Evolutionary conservation across 345 rosid species (phyloP), one percentile per base, ranked within the genome.

Genomic region (Pseudoturritis turrita): DNA sequence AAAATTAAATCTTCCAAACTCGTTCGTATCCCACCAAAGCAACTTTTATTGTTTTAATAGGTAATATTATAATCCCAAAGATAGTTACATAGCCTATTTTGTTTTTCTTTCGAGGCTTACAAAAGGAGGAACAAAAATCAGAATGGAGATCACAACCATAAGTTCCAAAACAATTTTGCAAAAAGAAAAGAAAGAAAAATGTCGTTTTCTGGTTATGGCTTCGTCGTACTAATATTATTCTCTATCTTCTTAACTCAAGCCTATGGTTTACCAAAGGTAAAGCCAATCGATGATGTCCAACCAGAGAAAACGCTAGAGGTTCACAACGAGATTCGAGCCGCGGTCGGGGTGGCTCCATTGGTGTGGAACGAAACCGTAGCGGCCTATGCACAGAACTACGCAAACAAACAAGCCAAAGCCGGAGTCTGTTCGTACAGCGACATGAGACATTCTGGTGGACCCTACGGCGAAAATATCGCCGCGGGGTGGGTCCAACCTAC

Each of bases 391-490:
- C 81, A 47, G 11, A 36, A 40, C 33, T 87, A 74, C 5, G 84
- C 85, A 0, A 54, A 58, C 18, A 4, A 55, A 14, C 66, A 26
- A 44, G 59, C 72, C 41, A 57, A 57, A 65, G 72, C 59, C 37
- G 71, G 21, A 33, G 55, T 8, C 68, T 86, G 88, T 76, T n/a
- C n/a, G 0, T 71, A 50, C 50, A 10, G 7, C 10, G 25, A 35
- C 0, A 68, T 80, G 4, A 68, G 31, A 19, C 85, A 86, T 56
- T 86, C 91, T 3, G 45, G 57, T 3, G 88, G 89, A 35, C 81
- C 83, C 0, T 83, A 80, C 17, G 89, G 87, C 1, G 89, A 85
- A 67, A 87, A 87, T 64, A 71, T 87, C 0, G 88, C 84, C 10
- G 15, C 71, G 19, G 78, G 89, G 26, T 62, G 62, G 39, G 84